Evolutionary conservation across 768 basidiomycete genomes (phyloP).

Genomic region (Rhodotorula kratochvilovae): DNA sequence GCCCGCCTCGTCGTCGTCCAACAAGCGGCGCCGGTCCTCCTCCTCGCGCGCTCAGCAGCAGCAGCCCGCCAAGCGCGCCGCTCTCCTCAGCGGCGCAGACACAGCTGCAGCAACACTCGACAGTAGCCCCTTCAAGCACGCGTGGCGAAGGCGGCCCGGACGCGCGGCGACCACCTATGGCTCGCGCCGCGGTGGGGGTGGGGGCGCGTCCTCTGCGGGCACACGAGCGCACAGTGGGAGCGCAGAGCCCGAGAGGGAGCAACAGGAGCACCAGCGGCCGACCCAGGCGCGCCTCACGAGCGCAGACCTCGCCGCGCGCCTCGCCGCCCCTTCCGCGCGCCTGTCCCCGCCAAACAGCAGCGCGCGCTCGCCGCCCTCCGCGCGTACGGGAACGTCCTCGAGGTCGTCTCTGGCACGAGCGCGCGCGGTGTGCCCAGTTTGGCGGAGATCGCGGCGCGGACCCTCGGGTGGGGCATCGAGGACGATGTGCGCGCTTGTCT

Average conservation of each 20-base stretch:
- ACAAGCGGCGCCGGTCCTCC: background rate
- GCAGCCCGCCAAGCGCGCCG: background rate
- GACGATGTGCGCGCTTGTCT: background rate
- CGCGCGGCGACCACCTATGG: background rate
- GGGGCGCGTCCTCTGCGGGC: background rate
- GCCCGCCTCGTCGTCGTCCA: no score
- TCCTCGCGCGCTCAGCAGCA: background rate
- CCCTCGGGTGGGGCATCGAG: background rate
- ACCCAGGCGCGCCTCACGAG: background rate
- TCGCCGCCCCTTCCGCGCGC: background rate
- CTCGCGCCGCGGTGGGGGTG: background rate
- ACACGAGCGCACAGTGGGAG: background rate
- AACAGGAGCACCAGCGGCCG: background rate
- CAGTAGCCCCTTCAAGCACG: slow-evolving; percentile 3
- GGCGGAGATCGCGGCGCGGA: background rate
- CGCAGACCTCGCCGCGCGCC: no score
- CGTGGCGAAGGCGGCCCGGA: background rate
- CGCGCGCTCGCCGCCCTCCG: background rate
- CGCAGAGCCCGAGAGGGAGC: background rate
- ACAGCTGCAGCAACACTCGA: background rate
- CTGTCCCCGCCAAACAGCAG: background rate
- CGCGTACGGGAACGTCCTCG: background rate
- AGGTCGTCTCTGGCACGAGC: no score
- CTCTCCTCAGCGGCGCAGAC: no score
- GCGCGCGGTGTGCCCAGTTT: background rate